phyloP scores from a whole-genome alignment of 2,329 filamentous ascomycete species.

The Hypoxylon sp. region DNA sequence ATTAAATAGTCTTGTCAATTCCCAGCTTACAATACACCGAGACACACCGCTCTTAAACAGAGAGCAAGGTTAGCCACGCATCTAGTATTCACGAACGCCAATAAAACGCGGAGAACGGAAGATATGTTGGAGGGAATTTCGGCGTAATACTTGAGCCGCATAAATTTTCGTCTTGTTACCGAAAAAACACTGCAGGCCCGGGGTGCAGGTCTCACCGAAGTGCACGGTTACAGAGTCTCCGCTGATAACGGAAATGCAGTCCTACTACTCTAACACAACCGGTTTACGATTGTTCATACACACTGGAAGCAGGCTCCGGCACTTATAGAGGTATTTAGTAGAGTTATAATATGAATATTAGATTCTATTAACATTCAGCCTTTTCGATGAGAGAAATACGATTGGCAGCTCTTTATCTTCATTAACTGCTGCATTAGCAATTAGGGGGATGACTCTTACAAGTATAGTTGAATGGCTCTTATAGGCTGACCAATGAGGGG shows the following conservation, averaged over 20 bases:
- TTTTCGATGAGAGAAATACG: too few species aligned
- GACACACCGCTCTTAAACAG: not conserved
- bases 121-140: not conserved
- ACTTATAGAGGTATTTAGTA: too few species aligned
- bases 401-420: too few species aligned
- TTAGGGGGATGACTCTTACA: too few species aligned
- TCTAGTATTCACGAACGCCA: too few species aligned
- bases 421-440: too few species aligned
- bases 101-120: too few species aligned
- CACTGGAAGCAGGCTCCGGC: not conserved
- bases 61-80: too few species aligned
- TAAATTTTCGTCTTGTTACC: not conserved
- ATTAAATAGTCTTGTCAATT: conserved; percentile 26
- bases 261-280: not conserved
- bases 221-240: not conserved
- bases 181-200: not conserved
- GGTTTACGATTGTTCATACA: not conserved
- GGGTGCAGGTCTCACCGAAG: not conserved
- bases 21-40: not conserved
- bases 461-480: too few species aligned
- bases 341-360: too few species aligned
- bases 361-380: too few species aligned
- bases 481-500: too few species aligned
- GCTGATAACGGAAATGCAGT: not conserved
- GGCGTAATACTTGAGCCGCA: not conserved